Evolutionary conservation across 331 rosid species (phyloP), one percentile per base, ranked within the genome.

Genomic region (Spiraea crenata): DNA sequence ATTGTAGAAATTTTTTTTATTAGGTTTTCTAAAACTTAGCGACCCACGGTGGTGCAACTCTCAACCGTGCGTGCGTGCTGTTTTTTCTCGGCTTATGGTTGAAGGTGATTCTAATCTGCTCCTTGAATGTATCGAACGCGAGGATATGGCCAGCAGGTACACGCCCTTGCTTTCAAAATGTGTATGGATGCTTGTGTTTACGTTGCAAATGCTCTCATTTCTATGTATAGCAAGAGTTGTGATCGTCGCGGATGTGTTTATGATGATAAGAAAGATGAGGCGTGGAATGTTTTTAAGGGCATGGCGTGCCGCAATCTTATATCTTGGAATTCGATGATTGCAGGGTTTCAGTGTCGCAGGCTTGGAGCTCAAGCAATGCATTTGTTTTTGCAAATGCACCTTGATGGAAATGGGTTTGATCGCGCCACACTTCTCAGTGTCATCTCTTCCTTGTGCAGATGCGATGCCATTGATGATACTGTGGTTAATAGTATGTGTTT

Each of bases 291-390:
- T 71, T 93, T 93, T 75, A 66, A 78, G 78, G 73, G 79, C 74
- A 87, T 87, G 81, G 83, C 86, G 67, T 69, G 69, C 56, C 78
- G 82, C 51, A 90, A 84, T 82, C 80, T 83, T 66, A 59, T 88
- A 73, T 81, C 98, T 45, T 90, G 98, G 98, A 93, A 93, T 74
- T 86, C 98, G 5, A 83, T 90, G 88, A 81, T 93, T 82, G 84
- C 98, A 47, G 96, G 88, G 74, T 84, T 88, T 79, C 96, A 83
- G 80, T 79, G 44, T 63, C 79, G 80, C 25, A 85, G 92, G 47
- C 92, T 84, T 59, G 89, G 79, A 20, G 84, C 65, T 56, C 84
- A 65, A 67, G 98, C 96, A 70, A 51, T 84, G 56, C 3, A 49
- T 45, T 79, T 93, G 56, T 93, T 93, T 70, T 51, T 72, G 1